Conservation (phyloP, 176 grass and related monocot species). For the Rhipidocladum racemiflorum region DNA sequence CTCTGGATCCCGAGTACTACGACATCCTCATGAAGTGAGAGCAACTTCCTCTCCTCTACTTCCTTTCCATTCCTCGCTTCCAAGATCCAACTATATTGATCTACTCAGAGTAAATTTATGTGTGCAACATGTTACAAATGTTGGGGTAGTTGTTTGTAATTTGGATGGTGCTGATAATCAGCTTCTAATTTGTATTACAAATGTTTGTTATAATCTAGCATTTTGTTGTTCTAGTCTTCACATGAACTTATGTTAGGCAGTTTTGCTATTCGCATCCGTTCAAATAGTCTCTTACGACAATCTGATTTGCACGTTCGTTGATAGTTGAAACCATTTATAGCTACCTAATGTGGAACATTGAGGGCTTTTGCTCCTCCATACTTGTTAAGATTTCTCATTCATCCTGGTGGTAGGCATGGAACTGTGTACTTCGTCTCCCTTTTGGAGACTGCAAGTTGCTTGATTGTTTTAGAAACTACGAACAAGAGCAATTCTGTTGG, state of each 20-base stretch:
- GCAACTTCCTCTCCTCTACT: neutral
- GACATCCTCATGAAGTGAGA: slow-evolving; percentile 99
- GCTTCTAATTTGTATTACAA: neutral
- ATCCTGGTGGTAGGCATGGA: neutral
- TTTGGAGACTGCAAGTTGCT: neutral
- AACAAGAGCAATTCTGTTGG: neutral
- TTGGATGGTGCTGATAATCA: neutral
- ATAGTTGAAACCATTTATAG: neutral
- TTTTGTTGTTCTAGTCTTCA: neutral
- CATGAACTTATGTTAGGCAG: too few relatives aligned
- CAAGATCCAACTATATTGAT: neutral
- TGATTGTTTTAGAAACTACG: neutral
- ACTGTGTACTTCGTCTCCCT: neutral
- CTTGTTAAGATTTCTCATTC: neutral
- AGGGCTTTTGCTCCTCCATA: neutral
- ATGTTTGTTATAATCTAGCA: neutral
- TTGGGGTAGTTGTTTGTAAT: slow-evolving; percentile 1
- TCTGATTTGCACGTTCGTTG: neutral
- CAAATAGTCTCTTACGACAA: neutral
- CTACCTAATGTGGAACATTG: neutral
- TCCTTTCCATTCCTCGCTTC: neutral
- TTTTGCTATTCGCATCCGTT: too few relatives aligned
- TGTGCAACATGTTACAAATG: neutral
- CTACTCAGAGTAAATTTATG: neutral
- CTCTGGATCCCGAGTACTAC: slow-evolving; percentile 91